Evolutionary conservation across 345 rosid genomes (phyloP).

Genomic region (Salix dunnii): DNA sequence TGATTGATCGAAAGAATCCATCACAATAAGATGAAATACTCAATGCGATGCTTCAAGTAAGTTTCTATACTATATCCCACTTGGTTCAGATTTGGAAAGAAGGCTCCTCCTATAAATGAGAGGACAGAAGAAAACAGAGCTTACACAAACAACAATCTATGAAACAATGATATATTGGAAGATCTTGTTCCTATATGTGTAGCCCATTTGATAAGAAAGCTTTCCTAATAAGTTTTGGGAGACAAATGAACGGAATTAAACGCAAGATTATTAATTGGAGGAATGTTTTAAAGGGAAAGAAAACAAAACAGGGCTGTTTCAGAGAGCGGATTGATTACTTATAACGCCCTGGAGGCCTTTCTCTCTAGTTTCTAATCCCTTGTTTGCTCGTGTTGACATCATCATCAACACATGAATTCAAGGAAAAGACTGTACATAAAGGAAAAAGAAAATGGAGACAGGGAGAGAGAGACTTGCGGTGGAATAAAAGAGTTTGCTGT

Average conservation of each 20-base stretch:
- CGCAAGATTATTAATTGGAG: not conserved
- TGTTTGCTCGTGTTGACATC: constrained; percentile 18
- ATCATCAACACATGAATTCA: constrained; percentile 44
- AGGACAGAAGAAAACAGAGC: constrained; percentile 3
- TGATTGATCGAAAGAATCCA: constrained; percentile 56
- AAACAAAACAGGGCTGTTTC: constrained; percentile 3
- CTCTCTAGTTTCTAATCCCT: not conserved
- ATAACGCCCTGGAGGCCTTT: constrained; percentile 11
- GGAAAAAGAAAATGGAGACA: not conserved
- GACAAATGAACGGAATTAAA: not conserved
- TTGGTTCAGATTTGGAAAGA: constrained; percentile 1
- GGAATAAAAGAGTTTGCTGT: constrained; percentile 28
- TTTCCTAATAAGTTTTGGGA: not conserved
- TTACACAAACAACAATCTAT: not conserved
- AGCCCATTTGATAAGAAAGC: not conserved
- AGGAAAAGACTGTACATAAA: constrained; percentile 21
- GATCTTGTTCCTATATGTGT: not conserved
- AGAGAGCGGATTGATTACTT: constrained; percentile 6
- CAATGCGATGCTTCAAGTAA: not conserved
- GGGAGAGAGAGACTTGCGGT: constrained; percentile 18
- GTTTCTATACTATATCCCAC: not conserved
- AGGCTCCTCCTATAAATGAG: not conserved
- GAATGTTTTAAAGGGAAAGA: not conserved
- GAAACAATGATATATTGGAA: not conserved
- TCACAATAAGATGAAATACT: not conserved